phyloP scores from a whole-genome alignment of 345 rosid genomes.

The Erucastrum elatum region DNA sequence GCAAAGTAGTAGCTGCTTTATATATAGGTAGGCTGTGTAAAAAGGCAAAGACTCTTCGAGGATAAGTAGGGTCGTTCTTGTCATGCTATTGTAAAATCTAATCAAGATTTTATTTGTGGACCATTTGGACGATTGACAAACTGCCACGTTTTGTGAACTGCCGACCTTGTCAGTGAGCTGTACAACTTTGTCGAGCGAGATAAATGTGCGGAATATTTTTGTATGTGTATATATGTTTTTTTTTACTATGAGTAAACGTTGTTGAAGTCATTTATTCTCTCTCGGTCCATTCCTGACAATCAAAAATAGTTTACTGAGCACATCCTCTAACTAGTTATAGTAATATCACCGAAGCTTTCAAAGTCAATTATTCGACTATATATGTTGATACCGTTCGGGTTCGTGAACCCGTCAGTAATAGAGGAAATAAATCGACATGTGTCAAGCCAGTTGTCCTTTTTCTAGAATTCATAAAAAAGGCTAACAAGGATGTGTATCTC shows the following conservation, averaged over 20 bases:
- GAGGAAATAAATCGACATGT: slow-evolving; percentile 10
- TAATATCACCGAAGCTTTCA: background rate
- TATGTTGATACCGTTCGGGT: slow-evolving; percentile 17
- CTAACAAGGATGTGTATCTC: slow-evolving; percentile 30
- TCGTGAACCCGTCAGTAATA: slow-evolving; percentile 20
- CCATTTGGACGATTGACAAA: slow-evolving; percentile 14
- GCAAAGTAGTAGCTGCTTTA: slow-evolving; percentile 5
- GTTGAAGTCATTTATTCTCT: background rate
- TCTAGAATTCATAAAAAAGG: slow-evolving; percentile 36
- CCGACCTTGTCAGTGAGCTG: slow-evolving; percentile 35
- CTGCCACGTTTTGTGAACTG: slow-evolving; percentile 27
- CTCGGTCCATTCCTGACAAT: background rate
- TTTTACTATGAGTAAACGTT: background rate
- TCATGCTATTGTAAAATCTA: slow-evolving; percentile 39
- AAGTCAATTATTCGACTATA: background rate
- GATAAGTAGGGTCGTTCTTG: slow-evolving; percentile 81
- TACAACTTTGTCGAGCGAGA: slow-evolving; percentile 11
- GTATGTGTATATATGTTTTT: background rate
- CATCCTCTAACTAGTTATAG: background rate
- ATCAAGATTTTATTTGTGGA: slow-evolving; percentile 33
- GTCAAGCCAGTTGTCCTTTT: slow-evolving; percentile 37
- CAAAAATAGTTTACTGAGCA: background rate
- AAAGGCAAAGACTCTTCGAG: slow-evolving; percentile 13
- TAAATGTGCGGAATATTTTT: slow-evolving; percentile 15
- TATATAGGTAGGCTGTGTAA: slow-evolving; percentile 34